Conservation (phyloP, 1,284 basidiomycete species). For the Apiotrichum sp. region DNA sequence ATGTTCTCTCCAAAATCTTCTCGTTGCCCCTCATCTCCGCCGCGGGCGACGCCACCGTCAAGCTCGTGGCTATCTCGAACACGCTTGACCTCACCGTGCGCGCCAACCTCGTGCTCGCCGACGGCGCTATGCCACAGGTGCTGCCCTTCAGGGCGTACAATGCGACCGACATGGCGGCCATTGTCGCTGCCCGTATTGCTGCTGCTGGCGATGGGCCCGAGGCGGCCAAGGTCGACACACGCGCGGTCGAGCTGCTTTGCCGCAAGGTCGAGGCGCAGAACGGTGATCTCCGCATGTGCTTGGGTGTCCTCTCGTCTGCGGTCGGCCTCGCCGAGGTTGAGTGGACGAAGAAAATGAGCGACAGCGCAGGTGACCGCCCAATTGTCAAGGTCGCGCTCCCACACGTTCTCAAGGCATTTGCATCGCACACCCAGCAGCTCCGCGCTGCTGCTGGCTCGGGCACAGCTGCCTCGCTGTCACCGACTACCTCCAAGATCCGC, state of each 20-base stretch:
- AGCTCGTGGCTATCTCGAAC: conserved; percentile 47
- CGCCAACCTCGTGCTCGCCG: conserved; percentile 38
- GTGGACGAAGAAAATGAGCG: conserved; percentile 37
- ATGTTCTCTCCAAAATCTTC: conserved; percentile 43
- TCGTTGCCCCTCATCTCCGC: conserved; percentile 32
- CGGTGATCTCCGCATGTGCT: conserved; percentile 47
- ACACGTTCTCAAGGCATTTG: conserved; percentile 42
- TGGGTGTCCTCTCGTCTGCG: conserved; percentile 42
- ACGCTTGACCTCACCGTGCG: conserved; percentile 47
- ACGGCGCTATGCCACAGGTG: conserved; percentile 33
- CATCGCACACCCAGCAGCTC: conserved; percentile 38
- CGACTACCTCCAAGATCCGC: conserved; percentile 36
- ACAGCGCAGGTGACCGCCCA: conserved; percentile 13
- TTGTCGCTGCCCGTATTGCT: conserved; percentile 37
- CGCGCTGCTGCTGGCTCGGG: conserved; percentile 38
- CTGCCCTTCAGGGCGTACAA: conserved; percentile 45
- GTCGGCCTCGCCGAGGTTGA: conserved; percentile 43
- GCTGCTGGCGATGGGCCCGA: conserved; percentile 7
- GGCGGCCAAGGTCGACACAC: conserved; percentile 36
- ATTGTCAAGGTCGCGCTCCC: conserved; percentile 37
- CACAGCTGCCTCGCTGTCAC: conserved; percentile 10
- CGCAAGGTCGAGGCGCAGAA: conserved; percentile 47
- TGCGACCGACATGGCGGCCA: conserved; percentile 41
- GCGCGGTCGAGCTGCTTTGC: conserved; percentile 42
- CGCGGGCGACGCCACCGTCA: conserved; percentile 25